These are phyloP conservation scores for Fusarium denticulatum DNA, from an alignment of 2,329 filamentous ascomycete species.

Conservation along the genomic window DNA sequence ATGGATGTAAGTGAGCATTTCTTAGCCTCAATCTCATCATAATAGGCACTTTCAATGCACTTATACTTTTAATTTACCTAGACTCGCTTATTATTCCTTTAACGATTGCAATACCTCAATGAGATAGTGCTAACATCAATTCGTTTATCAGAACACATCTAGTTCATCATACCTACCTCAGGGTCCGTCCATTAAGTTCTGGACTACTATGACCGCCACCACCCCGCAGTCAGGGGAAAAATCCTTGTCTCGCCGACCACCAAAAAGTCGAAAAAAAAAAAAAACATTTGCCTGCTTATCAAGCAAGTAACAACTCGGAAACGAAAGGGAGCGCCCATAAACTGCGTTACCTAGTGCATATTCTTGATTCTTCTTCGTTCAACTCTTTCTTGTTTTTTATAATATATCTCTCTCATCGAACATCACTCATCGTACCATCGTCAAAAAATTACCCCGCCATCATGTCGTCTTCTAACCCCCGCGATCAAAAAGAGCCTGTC, in stretches of 20 bases:
- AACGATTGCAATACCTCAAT: not conserved
- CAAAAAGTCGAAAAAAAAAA: constrained; percentile 12
- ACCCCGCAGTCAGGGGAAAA: constrained; percentile 43
- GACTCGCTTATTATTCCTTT: not conserved
- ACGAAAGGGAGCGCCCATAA: not conserved
- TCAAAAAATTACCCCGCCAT: constrained; percentile 40
- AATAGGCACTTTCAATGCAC: not conserved
- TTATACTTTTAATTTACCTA: not conserved
- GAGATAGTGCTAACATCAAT: not conserved
- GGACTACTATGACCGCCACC: constrained; percentile 32
- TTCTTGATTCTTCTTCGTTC: not conserved
- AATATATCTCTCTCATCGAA: not conserved
- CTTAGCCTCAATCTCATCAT: not conserved
- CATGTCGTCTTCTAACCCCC: constrained; percentile 47
- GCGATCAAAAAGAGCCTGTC: constrained; percentile 36
- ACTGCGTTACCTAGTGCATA: not conserved
- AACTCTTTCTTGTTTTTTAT: not conserved
- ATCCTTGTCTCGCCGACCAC: constrained; percentile 36
- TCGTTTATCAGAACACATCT: not conserved
- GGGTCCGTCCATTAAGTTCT: not conserved
- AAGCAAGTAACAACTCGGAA: constrained; percentile 38
- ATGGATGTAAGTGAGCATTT: not conserved
- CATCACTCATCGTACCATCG: not conserved
- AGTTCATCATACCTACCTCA: not conserved
- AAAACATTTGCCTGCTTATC: constrained; percentile 43